Conservation (phyloP, 2,329 filamentous ascomycete species). For the Diaporthe ilicicola region DNA sequence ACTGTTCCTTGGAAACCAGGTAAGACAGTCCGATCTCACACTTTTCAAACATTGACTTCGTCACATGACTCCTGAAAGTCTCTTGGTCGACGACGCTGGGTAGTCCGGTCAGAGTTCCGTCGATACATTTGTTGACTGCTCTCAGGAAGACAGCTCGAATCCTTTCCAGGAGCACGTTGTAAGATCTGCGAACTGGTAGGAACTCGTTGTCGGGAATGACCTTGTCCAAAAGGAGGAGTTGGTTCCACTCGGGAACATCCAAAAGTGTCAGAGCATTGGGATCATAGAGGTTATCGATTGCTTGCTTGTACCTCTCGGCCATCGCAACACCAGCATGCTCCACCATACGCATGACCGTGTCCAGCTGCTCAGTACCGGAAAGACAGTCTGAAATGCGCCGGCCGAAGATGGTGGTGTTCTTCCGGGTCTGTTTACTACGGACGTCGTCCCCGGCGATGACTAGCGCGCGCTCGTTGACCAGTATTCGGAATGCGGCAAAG, state of each 20-base stretch:
- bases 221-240: conserved; percentile 33
- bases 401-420: conserved; percentile 26
- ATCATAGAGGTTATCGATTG: conserved; percentile 44
- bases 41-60: conserved; percentile 32
- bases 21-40: conserved; percentile 46
- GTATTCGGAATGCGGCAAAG: conserved; percentile 62
- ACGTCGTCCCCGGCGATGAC: conserved; percentile 46
- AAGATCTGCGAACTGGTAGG: conserved; percentile 3
- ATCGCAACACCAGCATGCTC: conserved; percentile 64
- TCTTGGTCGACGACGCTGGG: not conserved
- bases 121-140: conserved; percentile 27
- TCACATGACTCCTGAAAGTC: not conserved
- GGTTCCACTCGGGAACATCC: conserved; percentile 46
- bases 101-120: not conserved
- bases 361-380: conserved; percentile 25
- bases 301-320: conserved; percentile 52
- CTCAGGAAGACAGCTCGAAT: conserved; percentile 29
- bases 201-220: conserved; percentile 14
- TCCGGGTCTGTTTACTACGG: conserved; percentile 41
- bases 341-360: conserved; percentile 33
- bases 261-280: conserved; percentile 43
- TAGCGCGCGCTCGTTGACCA: conserved; percentile 71
- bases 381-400: conserved; percentile 24
- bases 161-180: conserved; percentile 26
- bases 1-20: conserved; percentile 47